These are phyloP conservation scores for Castanea sativa DNA, from an alignment of 306 rosid species.

Conservation along the genomic window DNA sequence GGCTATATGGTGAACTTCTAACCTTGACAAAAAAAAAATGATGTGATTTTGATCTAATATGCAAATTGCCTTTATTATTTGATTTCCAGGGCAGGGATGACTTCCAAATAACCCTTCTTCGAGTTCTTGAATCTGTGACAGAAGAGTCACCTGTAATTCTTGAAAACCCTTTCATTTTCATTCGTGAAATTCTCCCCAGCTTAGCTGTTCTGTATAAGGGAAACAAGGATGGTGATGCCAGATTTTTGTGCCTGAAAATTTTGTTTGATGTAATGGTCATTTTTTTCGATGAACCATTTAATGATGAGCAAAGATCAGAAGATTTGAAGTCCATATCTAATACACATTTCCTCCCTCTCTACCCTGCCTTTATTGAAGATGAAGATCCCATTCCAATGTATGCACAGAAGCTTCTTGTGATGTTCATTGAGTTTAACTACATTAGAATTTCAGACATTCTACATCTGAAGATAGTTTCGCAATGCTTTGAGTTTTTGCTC, in stretches of 20 bases:
- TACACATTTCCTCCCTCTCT: conserved; percentile 81
- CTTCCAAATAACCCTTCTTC: conserved; percentile 92
- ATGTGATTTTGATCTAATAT: conserved; percentile 27
- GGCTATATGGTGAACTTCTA: background rate
- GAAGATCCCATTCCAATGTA: conserved; percentile 95
- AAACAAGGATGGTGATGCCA: conserved; percentile 96
- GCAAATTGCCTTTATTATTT: conserved; percentile 16
- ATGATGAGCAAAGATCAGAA: conserved; percentile 62
- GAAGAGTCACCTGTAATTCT: conserved; percentile 70
- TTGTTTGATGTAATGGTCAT: conserved; percentile 81
- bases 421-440: conserved; percentile 71
- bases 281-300: conserved; percentile 70
- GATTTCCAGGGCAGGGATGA: conserved; percentile 95
- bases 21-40: background rate
- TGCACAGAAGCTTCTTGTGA: conserved; percentile 98
- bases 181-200: conserved; percentile 84
- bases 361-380: conserved; percentile 86
- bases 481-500: conserved; percentile 93
- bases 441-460: conserved; percentile 82
- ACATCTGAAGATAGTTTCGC: conserved; percentile 83
- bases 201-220: conserved; percentile 86
- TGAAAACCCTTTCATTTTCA: conserved; percentile 65
- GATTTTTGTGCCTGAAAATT: conserved; percentile 91
- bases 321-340: conserved; percentile 74
- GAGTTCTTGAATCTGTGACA: conserved; percentile 71